These are phyloP conservation scores for Pseudogymnoascus sp. DNA, from an alignment of 2,329 filamentous ascomycete species.

Conservation along the genomic window DNA sequence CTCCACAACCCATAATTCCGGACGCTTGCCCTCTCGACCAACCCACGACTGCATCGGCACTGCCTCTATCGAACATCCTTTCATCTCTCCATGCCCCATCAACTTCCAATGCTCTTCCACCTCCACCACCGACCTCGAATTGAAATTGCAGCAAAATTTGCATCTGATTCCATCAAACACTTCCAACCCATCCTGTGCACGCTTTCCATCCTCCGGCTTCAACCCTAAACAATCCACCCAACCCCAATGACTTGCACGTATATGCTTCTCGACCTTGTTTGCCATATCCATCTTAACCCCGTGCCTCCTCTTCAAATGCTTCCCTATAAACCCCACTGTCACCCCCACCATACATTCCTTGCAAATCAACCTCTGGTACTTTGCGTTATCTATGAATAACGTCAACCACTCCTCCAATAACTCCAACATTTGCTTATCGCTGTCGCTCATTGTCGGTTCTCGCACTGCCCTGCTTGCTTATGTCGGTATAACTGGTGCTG, in stretches of 20 bases:
- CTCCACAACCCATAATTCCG: background rate
- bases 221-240: background rate
- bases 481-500: background rate
- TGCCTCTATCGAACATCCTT: background rate
- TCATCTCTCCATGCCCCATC: background rate
- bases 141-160: background rate
- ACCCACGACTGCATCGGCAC: background rate
- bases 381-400: too few relatives aligned
- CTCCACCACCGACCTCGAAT: background rate
- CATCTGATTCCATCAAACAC: background rate
- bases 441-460: background rate
- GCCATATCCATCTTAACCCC: background rate
- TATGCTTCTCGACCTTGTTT: background rate
- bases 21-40: background rate
- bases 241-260: background rate
- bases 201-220: background rate
- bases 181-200: background rate
- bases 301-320: background rate
- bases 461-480: background rate
- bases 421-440: too few relatives aligned
- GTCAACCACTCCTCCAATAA: too few relatives aligned
- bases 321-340: background rate
- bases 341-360: background rate
- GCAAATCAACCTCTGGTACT: background rate
- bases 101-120: background rate